These are phyloP conservation scores for Lumnitzera littorea DNA, from an alignment of 345 rosid genomes.

Conservation along the genomic window DNA sequence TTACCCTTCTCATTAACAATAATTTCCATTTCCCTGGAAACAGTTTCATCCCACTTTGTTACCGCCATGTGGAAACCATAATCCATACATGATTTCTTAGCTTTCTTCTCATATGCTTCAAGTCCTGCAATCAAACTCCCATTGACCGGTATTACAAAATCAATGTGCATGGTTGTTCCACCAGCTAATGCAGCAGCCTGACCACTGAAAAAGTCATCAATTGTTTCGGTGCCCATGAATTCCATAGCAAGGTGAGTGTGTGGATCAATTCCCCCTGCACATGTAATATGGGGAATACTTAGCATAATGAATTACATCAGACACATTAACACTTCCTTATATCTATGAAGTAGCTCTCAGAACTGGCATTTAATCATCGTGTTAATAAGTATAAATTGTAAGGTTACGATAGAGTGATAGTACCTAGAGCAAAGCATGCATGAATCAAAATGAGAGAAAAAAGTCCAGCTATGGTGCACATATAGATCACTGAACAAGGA, in stretches of 20 bases:
- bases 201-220: conserved; percentile 94
- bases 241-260: conserved; percentile 87
- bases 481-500: too few species aligned
- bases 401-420: too few species aligned
- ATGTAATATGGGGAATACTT: conserved; percentile 4
- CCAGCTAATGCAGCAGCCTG: conserved; percentile 99
- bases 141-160: conserved; percentile 77
- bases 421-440: too few species aligned
- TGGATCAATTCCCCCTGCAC: conserved; percentile 91
- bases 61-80: conserved; percentile 97
- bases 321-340: not conserved
- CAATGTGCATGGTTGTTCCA: conserved; percentile 98
- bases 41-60: conserved; percentile 82
- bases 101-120: conserved; percentile 64
- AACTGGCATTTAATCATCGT: too few species aligned
- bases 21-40: conserved; percentile 78
- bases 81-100: conserved; percentile 78
- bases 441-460: too few species aligned
- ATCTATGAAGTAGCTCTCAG: too few species aligned
- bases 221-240: conserved; percentile 64
- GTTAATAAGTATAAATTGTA: too few species aligned
- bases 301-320: not conserved
- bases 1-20: conserved; percentile 86
- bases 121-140: conserved; percentile 74
- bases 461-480: too few species aligned